These are phyloP conservation scores for Colletotrichum sp. DNA, from an alignment of 2,329 filamentous ascomycete species.

Conservation along the genomic window DNA sequence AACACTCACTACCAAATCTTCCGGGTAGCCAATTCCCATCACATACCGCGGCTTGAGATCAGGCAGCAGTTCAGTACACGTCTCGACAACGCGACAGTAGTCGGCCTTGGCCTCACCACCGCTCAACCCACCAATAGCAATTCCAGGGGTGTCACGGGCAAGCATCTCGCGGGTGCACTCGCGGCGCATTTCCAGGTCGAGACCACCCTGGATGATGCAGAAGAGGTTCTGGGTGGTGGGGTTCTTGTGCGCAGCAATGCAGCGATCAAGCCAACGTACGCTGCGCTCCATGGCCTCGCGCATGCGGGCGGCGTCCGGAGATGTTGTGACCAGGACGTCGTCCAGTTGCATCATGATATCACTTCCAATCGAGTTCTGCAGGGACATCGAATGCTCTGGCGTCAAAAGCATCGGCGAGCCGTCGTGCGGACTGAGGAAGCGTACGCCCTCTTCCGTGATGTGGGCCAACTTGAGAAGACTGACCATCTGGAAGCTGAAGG, in stretches of 20 bases:
- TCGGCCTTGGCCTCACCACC: constrained; percentile 94
- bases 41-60: constrained; percentile 96
- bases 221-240: constrained; percentile 89
- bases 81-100: constrained; percentile 87
- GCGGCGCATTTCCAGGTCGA: constrained; percentile 84
- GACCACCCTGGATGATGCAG: constrained; percentile 96
- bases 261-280: constrained; percentile 94
- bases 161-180: constrained; percentile 90
- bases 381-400: constrained; percentile 92
- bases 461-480: constrained; percentile 91
- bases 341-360: constrained; percentile 99
- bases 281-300: constrained; percentile 94
- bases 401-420: constrained; percentile 95
- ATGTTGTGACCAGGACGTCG: constrained; percentile 96
- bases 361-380: constrained; percentile 96
- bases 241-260: constrained; percentile 86
- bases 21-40: constrained; percentile 98
- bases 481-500: constrained; percentile 94
- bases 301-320: constrained; percentile 86
- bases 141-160: constrained; percentile 87
- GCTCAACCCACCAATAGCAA: constrained; percentile 93
- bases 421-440: constrained; percentile 95
- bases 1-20: constrained; percentile 91
- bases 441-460: constrained; percentile 93
- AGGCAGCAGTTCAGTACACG: constrained; percentile 84